Evolutionary conservation across 805 yeast species (phyloP).

Genomic region (Yarrowia osloensis): DNA sequence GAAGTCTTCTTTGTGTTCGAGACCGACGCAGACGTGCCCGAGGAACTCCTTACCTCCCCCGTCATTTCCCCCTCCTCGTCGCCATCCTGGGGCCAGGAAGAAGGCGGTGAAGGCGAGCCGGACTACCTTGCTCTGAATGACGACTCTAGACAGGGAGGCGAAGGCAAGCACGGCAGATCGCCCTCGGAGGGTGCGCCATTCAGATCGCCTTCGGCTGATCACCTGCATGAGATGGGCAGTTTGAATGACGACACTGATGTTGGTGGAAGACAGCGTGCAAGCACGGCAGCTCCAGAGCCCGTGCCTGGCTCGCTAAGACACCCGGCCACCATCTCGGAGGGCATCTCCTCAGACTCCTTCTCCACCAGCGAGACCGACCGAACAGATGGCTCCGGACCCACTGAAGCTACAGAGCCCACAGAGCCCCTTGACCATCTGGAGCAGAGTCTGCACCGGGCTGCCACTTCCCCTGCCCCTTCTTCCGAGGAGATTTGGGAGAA

Average conservation of each 20-base stretch:
- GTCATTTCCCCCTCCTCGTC: conserved; percentile 68
- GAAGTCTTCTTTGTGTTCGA: conserved; percentile 97
- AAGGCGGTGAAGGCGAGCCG: conserved; percentile 10
- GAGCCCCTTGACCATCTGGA: background rate
- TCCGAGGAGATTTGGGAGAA: conserved; percentile 53
- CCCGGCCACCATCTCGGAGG: conserved; percentile 8
- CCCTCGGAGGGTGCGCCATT: conserved; percentile 14
- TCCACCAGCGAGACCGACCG: conserved; percentile 29
- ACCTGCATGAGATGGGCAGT: background rate
- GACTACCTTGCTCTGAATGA: conserved; percentile 19
- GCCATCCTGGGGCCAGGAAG: conserved; percentile 36
- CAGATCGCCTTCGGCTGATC: conserved; percentile 18
- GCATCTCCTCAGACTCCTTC: conserved; percentile 2
- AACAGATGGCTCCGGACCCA: background rate
- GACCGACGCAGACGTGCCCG: conserved; percentile 71
- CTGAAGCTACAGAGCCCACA: conserved; percentile 7
- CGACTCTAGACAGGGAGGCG: conserved; percentile 6
- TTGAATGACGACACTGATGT: background rate
- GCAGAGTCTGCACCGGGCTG: background rate
- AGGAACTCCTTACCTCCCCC: conserved; percentile 81
- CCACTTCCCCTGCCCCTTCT: conserved; percentile 25
- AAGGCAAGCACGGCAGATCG: background rate
- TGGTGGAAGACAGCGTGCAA: background rate
- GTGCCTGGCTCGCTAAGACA: conserved; percentile 4
- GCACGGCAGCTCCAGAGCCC: conserved; percentile 21